Conservation (phyloP, 1,139 yeast species). For the Zygosaccharomyces sapae region DNA sequence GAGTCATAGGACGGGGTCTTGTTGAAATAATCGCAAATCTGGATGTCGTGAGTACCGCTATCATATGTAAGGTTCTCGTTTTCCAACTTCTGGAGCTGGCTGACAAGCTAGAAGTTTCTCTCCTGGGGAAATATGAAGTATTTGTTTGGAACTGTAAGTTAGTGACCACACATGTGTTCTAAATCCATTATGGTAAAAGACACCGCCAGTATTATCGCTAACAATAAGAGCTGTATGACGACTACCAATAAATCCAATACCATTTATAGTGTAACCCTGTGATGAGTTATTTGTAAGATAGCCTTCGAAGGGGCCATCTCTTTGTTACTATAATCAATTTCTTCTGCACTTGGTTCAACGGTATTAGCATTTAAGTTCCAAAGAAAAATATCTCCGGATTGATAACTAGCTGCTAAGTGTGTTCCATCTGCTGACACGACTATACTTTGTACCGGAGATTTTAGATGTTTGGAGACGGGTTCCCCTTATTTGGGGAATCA, state of each 20-base stretch:
- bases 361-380: slow-evolving; percentile 42
- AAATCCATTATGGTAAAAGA: slow-evolving; percentile 56
- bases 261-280: slow-evolving; percentile 38
- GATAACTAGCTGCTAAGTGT: slow-evolving; percentile 46
- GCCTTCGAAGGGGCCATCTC: slow-evolving; percentile 21
- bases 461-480: slow-evolving; percentile 11
- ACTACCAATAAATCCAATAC: slow-evolving; percentile 51
- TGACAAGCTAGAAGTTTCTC: slow-evolving; percentile 15
- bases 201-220: slow-evolving; percentile 56
- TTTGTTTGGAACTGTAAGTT: slow-evolving; percentile 34
- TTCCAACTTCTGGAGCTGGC: slow-evolving; percentile 28
- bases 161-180: slow-evolving; percentile 51
- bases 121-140: slow-evolving; percentile 15
- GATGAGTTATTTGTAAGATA: slow-evolving; percentile 28
- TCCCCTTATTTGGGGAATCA: slow-evolving; percentile 23
- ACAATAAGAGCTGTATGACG: slow-evolving; percentile 57
- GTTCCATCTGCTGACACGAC: slow-evolving; percentile 50
- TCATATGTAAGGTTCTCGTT: slow-evolving; percentile 39
- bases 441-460: slow-evolving; percentile 42
- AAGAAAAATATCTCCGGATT: slow-evolving; percentile 43
- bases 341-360: slow-evolving; percentile 4
- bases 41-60: slow-evolving; percentile 58
- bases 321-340: not conserved
- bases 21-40: slow-evolving; percentile 50
- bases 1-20: slow-evolving; percentile 32